Evolutionary conservation across 176 grass and related monocot genomes (phyloP), one percentile per base, ranked within the genome.

Genomic region (Olyra latifolia): DNA sequence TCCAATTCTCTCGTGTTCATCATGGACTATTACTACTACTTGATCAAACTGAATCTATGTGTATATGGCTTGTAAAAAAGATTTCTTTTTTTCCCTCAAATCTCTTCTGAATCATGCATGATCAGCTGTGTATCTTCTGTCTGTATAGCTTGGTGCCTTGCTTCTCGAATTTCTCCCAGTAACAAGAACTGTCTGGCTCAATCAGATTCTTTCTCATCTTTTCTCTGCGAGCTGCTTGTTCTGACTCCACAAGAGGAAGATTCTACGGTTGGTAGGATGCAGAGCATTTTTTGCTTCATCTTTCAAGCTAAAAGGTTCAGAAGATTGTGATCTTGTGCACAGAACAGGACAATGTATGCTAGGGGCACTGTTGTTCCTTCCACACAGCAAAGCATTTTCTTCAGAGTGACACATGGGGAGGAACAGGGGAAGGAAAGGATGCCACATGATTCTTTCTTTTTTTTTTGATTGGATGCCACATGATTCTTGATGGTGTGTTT

Each of bases 231-330:
- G 69, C 2, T 4, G 66, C 29, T 83, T 78, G 44, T n/a, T 71
- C 66, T 63, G 56, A 64, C 50, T 64, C 56, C 23, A 62, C 24
- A 13, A 42, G 44, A 45, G 44, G 65, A 72, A 85, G 56, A 61
- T 63, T 63, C 66, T 79, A n/a, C 11, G 16, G 45, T 45, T 79
- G 22, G 43, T 63, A 22, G 30, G 54, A 50, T 30, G 19, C 12
- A 47, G 13, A 27, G 22, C 41, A 45, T 24, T 45, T 14, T 13
- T 46, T 44, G 40, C 45, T 69, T 24, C 42, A 16, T 70, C 67
- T 49, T 28, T 50, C 15, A 10, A 16, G 5, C 25, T 10, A 4
- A 11, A 61, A 19, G 13, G 56, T 72, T 82, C 42, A 11, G 28
- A 82, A 27, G 12, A 40, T 62, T 62, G 32, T 72, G 19, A 38